Evolutionary conservation across 306 rosid genomes (phyloP), one percentile per base, ranked within the genome.

Genomic region (Boehmeria nivea): DNA sequence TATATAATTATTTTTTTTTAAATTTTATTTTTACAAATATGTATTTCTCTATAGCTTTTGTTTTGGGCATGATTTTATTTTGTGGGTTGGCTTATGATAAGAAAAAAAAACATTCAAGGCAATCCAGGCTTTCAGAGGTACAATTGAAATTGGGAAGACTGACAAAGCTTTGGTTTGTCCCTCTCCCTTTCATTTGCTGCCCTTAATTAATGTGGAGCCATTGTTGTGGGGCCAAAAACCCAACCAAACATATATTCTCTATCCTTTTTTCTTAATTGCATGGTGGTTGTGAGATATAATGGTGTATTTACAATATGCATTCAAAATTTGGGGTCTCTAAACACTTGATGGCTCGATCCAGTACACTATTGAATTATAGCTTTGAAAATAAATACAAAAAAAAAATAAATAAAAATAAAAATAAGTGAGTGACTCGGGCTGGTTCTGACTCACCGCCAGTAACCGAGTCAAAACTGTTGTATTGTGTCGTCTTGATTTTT

Each of bases 211-310:
- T 43, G 22, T 58, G 34, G 37, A 57, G 51, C 38, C 38, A 4
- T 33, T 40, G 36, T 59, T 63, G 51, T 68, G 49, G 59, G n/a
- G 6, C 31, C 34, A n/a, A 17, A 50, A 68, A 44, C 27, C 20
- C 12, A 21, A 62, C 61, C 69, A 21, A 79, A 70, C 76, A 78
- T 75, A 81, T 70, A 74, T 80, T 67, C 84, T 17, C 43, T 55
- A 27, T 19, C 26, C 40, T 26, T 62, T 53, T 67, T 53, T 45
- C 80, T 74, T 68, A 76, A 80, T 71, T 80, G 78, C 67, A 58
- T 52, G 82, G 89, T 83, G 25, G 97, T 71, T 89, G 97, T 59
- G 65, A 51, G 93, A 46, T 78, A 63, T 89, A 74, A 83, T 74
- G 85, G 54, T 40, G 73, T 68, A 83, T 81, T 87, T 67, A 77